These are phyloP conservation scores for Chlorokybus atmophyticus DNA, from an alignment of 139 green algal genomes.

Conservation along the genomic window DNA sequence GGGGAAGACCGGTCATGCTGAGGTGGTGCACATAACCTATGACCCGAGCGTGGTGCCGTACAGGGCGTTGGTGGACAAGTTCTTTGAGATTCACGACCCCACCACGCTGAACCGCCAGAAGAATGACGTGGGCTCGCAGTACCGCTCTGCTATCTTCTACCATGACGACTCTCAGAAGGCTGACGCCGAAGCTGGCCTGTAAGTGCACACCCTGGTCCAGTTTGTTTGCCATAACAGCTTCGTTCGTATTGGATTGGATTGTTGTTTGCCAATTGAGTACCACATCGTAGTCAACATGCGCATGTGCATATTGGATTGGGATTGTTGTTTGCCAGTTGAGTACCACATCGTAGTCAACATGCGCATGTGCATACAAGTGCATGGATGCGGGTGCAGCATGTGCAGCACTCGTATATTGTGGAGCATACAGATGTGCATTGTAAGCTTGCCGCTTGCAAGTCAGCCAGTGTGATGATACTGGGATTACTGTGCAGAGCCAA, in stretches of 20 bases:
- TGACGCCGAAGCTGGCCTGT: neutral
- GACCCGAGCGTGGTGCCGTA: slow-evolving; percentile 24
- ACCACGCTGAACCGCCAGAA: slow-evolving; percentile 25
- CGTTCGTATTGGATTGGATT: neutral
- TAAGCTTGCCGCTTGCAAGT: too few relatives aligned
- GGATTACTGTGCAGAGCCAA: too few relatives aligned
- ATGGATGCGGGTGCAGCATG: too few relatives aligned
- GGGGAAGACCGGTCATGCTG: slow-evolving; percentile 43
- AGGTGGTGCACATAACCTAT: slow-evolving; percentile 54
- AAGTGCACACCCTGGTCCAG: neutral
- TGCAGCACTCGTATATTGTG: too few relatives aligned
- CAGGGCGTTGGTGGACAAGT: slow-evolving; percentile 20
- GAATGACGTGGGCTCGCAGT: slow-evolving; percentile 29
- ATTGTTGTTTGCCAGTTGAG: too few relatives aligned
- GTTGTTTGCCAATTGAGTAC: too few relatives aligned
- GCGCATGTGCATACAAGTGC: too few relatives aligned
- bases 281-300: too few relatives aligned
- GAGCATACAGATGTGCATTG: too few relatives aligned
- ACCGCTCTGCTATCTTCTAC: slow-evolving; percentile 29
- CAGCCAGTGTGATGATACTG: too few relatives aligned
- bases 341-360: too few relatives aligned
- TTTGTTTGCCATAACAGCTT: neutral
- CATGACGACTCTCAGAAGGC: slow-evolving; percentile 14
- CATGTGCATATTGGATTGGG: too few relatives aligned
- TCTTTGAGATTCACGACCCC: slow-evolving; percentile 25